Evolutionary conservation across 2,329 filamentous ascomycete genomes (phyloP), one percentile per base, ranked within the genome.

Genomic region (Diplodia intermedia): DNA sequence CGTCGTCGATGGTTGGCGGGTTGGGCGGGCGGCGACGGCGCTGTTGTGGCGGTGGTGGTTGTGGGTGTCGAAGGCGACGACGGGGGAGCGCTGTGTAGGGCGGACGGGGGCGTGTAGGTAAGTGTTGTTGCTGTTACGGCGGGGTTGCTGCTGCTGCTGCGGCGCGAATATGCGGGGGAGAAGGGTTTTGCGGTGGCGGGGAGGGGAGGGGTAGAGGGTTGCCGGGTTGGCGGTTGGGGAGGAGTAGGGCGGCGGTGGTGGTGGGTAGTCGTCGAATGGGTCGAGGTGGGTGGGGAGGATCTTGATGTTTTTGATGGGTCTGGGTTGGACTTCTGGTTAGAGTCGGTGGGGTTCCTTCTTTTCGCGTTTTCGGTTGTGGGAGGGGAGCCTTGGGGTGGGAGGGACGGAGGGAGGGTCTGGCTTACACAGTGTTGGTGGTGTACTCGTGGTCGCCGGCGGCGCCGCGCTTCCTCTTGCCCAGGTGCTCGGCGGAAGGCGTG

Each of bases 401-500:
- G 18, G n/a, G 23, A 33, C 9, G 31, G 31, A 33, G 9, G 31
- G 31, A 20, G 26, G 60, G 60, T 20, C 26, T 31, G 14, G 40
- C 63, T 54, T 52, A 67, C 65, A 62, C 36, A 5, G 49, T 53
- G 55, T 47, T 54, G 43, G 56, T 26, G 20, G 65, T 67, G 54
- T 67, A 62, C 4, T 61, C 47, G 23, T 33, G 31, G 31, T 61
- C 65, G 29, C 43, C 65, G 26, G 31, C 29, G n/a, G 63, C 38
- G n/a, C 50, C 49, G 40, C 65, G 43, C n/a, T 67, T 67, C 14
- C 65, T 43, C 47, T 67, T 67, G 31, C 65, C 65, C 9, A 67
- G 43, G 20, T 40, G 18, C 43, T 62, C 65, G 36, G 55, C 18
- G 7, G 65, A 33, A 23, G 43, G 54, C 47, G 31, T 47, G 9